phyloP scores from a whole-genome alignment of 306 rosid species.

The Alnus rubra region DNA sequence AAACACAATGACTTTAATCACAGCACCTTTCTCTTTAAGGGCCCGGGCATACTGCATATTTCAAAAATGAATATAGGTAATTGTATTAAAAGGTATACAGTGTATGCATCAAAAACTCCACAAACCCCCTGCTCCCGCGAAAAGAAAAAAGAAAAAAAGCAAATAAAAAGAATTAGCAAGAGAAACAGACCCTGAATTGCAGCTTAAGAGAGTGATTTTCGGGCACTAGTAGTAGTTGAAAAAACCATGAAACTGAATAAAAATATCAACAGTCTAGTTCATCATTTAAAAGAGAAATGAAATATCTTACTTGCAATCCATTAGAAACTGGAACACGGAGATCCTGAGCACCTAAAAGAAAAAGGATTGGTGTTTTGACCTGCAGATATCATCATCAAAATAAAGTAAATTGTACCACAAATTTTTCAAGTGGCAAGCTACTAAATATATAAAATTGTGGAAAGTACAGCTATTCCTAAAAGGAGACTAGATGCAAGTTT shows the following conservation, averaged over 20 bases:
- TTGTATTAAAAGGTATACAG: background rate
- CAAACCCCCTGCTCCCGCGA: background rate
- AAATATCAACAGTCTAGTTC: background rate
- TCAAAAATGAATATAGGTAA: constrained; percentile 21
- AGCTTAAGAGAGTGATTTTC: background rate
- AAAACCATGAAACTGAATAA: background rate
- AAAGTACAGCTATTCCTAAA: background rate
- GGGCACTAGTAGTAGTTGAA: background rate
- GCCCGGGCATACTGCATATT: constrained; percentile 79
- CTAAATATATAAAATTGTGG: background rate
- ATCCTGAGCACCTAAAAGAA: constrained; percentile 81
- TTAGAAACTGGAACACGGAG: constrained; percentile 64
- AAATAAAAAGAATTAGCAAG: background rate
- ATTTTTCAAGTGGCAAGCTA: constrained; percentile 10
- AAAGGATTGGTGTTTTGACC: constrained; percentile 82
- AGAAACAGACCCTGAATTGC: background rate
- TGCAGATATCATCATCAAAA: constrained; percentile 34
- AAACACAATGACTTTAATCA: constrained; percentile 65
- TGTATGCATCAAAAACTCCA: background rate
- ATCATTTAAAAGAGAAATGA: constrained; percentile 3
- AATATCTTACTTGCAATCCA: constrained; percentile 67
- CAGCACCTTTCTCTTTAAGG: constrained; percentile 75
- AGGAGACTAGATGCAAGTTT: constrained; percentile 10
- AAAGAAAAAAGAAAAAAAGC: background rate
- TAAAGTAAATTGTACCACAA: constrained; percentile 10